Evolutionary conservation across 306 rosid genomes (phyloP), one percentile per base, ranked within the genome.

Genomic region (Trifolium fragiferum): DNA sequence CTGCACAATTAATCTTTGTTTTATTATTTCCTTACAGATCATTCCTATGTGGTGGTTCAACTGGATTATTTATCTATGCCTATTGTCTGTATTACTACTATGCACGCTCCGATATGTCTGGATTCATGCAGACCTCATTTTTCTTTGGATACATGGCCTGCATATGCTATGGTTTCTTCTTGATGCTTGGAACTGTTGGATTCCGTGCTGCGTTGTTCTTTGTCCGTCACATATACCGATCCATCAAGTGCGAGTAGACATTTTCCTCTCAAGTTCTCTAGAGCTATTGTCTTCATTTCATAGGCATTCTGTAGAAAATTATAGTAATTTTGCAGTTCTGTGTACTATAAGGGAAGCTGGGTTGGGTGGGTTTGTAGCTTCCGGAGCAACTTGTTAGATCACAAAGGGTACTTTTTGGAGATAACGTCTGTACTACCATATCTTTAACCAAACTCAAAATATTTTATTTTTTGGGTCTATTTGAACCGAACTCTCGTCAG

Each of bases 251-350:
- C 70, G 88, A 85, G 78, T 77, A 90, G 84, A 74, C 81, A 55
- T 68, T 68, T 77, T 68, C 70, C 46, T 75, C 66, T 19, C 78
- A 43, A 47, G 77, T 49, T 30, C 30, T 65, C 16, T 54, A 70
- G 78, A 75, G 76, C 73, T 54, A 58, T 55, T 74, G 38, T 85
- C 76, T 63, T 74, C 63, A 62, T 77, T 79, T 62, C 76, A 66
- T 86, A 78, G 90, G 87, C 76, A 60, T 74, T 60, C 57, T 87
- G 86, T 80, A 86, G 92, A 80, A 82, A 84, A 76, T 47, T 79
- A 72, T 73, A 86, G 89, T 85, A 76, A 78, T 91, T 91, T 91
- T 89, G 89, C 78, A 74, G 88, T 71, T 71, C 25, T 76, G 55
- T 83, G 84, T 82, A 82, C 80, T 74, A 43, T 70, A 81, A 81